phyloP scores from a whole-genome alignment of 1,284 basidiomycete species.

The Cryptococcus floricola region DNA sequence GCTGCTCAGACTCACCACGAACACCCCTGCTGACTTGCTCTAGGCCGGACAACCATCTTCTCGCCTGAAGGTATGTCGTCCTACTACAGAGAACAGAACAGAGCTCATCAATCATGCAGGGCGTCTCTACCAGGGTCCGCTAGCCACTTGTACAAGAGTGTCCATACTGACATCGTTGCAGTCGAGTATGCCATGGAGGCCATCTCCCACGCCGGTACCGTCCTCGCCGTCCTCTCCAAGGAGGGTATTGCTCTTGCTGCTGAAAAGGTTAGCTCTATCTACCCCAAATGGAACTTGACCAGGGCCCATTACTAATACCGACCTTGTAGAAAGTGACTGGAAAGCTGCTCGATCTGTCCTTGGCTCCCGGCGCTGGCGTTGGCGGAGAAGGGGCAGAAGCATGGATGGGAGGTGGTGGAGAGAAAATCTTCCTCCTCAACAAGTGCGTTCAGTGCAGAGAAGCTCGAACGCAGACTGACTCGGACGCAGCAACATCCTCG shows the following conservation, averaged over 20 bases:
- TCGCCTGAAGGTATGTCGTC: constrained; percentile 75
- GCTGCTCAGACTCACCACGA: neutral
- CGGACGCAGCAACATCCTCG: constrained; percentile 76
- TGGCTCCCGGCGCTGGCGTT: constrained; percentile 62
- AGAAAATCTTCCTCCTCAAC: constrained; percentile 96
- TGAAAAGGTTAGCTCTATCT: constrained; percentile 61
- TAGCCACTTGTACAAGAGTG: neutral
- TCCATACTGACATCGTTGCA: constrained; percentile 39
- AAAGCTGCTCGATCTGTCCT: constrained; percentile 86
- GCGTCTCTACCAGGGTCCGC: constrained; percentile 81
- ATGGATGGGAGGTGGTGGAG: constrained; percentile 75
- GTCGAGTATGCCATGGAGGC: constrained; percentile 99
- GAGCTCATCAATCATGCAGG: constrained; percentile 53
- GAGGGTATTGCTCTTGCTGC: constrained; percentile 97
- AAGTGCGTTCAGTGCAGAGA: constrained; percentile 48
- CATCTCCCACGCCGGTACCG: constrained; percentile 93
- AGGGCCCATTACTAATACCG: constrained; percentile 4
- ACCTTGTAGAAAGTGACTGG: constrained; percentile 77
- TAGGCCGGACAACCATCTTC: constrained; percentile 80
- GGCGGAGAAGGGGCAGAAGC: constrained; percentile 64
- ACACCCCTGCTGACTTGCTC: neutral
- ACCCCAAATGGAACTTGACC: neutral
- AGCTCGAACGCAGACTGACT: constrained; percentile 1
- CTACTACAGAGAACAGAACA: neutral
- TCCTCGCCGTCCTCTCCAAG: constrained; percentile 88